Evolutionary conservation across 495 filamentous ascomycete genomes (phyloP), one percentile per base, ranked within the genome.

Genomic region (Podospora comata): DNA sequence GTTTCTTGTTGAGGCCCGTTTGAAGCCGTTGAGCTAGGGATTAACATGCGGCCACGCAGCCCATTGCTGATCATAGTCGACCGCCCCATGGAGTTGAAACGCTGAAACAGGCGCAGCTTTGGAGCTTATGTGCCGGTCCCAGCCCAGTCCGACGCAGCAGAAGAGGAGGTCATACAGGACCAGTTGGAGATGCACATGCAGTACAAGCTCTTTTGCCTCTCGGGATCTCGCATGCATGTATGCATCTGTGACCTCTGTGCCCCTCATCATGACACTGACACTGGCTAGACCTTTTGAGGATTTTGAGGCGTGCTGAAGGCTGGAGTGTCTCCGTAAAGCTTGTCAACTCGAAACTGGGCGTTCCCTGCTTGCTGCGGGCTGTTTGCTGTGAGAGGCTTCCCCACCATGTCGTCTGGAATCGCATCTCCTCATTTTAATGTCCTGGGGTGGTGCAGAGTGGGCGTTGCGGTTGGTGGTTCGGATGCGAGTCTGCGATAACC

Each of bases 81-180:
- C 39, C 2, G 39, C 39, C 39, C 39, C 39, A 48, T 48, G 39
- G 39, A 48, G 39, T 48, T 48, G 39, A 48, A 48, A 48, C 39
- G 62, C 56, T 69, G 67, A 69, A 69, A 69, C 67, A 65, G 65
- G 67, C 62, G 57, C 67, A 39, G 39, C 20, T 56, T 28, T 65
- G 67, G 62, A 64, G 62, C 44, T 20, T 30, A n/a, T 32, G 7
- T 44, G 67, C 63, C 57, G 67, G 44, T 65, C 62, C 44, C 62
- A 54, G 39, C 67, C 62, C 65, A 65, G 27, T 60, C 62, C 55
- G 65, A 68, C 9, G 39, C 39, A 13, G 9, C 39, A 48, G 39
- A 48, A 48, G 6, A 48, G 39, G 39, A 48, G 39, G 39, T 48
- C 39, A 48, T 11, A 68, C 67, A 64, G 28, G 56, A 30, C 55